These are phyloP conservation scores for Ogataea polymorpha DNA, from an alignment of 805 yeast species.

Conservation along the genomic window DNA sequence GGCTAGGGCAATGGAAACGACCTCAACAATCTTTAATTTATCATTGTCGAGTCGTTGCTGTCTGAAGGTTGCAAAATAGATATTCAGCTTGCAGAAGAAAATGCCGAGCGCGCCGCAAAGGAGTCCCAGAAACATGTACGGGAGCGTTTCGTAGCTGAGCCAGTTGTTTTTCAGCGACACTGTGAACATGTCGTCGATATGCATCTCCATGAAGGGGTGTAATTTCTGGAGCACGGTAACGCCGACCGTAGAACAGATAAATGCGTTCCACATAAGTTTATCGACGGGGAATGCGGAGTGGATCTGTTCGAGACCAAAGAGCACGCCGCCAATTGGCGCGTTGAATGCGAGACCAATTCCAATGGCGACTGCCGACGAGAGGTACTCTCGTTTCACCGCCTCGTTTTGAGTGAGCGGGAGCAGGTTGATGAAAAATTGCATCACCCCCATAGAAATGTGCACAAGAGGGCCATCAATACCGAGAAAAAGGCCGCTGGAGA, in stretches of 20 bases:
- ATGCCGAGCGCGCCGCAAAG: slow-evolving; percentile 69
- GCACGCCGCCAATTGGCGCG: slow-evolving; percentile 85
- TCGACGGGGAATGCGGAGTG: slow-evolving; percentile 62
- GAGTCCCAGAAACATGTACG: slow-evolving; percentile 68
- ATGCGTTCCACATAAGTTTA: slow-evolving; percentile 77
- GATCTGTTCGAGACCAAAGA: slow-evolving; percentile 69
- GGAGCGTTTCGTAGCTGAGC: slow-evolving; percentile 67
- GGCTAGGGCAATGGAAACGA: slow-evolving; percentile 42
- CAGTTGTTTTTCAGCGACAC: slow-evolving; percentile 69
- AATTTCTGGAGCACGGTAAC: slow-evolving; percentile 55
- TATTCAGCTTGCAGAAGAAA: slow-evolving; percentile 46
- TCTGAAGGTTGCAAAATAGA: slow-evolving; percentile 39
- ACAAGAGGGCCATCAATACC: slow-evolving; percentile 89
- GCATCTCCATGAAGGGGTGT: slow-evolving; percentile 47
- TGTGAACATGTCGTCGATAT: slow-evolving; percentile 46
- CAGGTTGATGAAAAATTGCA: slow-evolving; percentile 36
- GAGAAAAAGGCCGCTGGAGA: slow-evolving; percentile 76
- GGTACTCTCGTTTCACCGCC: slow-evolving; percentile 61
- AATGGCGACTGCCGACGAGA: slow-evolving; percentile 75
- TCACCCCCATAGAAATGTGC: slow-evolving; percentile 67
- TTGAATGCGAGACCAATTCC: slow-evolving; percentile 85
- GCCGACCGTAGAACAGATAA: slow-evolving; percentile 73
- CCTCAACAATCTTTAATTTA: slow-evolving; percentile 42
- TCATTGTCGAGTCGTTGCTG: slow-evolving; percentile 24
- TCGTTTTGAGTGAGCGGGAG: slow-evolving; percentile 39